A percentile compares a stretch with the other conserved stretches of the same genome.
These are phyloP conservation scores for Pelargonium citronellum DNA, from an alignment of 441 rosid species.

Conservation along the genomic window DNA sequence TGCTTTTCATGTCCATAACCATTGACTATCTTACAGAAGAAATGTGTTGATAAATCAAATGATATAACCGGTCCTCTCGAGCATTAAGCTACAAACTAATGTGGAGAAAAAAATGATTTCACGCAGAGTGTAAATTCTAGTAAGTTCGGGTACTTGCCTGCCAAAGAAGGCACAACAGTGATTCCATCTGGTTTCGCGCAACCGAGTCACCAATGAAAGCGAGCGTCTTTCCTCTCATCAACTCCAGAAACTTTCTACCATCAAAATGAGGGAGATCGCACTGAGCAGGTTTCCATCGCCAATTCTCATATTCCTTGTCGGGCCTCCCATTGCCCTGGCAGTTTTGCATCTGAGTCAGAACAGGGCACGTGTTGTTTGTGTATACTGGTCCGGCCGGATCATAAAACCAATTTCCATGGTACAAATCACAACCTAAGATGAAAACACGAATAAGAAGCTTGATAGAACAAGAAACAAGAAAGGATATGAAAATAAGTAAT, in stretches of 20 bases:
- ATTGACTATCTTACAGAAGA: no score
- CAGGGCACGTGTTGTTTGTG: slow-evolving; percentile 88
- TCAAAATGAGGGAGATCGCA: slow-evolving; percentile 92
- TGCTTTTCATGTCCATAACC: no score
- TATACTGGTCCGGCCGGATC: slow-evolving; percentile 68
- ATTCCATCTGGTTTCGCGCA: slow-evolving; percentile 97
- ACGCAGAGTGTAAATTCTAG: background rate
- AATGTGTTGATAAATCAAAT: no score
- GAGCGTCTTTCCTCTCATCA: slow-evolving; percentile 86
- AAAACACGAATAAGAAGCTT: slow-evolving; percentile 13
- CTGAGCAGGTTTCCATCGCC: slow-evolving; percentile 84
- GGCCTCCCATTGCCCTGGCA: slow-evolving; percentile 98
- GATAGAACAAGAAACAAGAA: background rate
- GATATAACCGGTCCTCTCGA: no score
- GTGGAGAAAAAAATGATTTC: no score
- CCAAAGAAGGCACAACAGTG: slow-evolving; percentile 93
- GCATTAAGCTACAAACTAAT: no score
- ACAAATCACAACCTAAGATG: slow-evolving; percentile 67
- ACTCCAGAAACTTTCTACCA: slow-evolving; percentile 70
- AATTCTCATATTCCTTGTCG: slow-evolving; percentile 82
- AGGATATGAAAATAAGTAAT: background rate
- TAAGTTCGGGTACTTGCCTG: slow-evolving; percentile 53
- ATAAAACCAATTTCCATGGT: slow-evolving; percentile 73
- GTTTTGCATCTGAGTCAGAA: slow-evolving; percentile 90
- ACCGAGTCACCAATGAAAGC: slow-evolving; percentile 94